Evolutionary conservation across 805 yeast species (phyloP).

Genomic region (Pichia nanzhaoensis): DNA sequence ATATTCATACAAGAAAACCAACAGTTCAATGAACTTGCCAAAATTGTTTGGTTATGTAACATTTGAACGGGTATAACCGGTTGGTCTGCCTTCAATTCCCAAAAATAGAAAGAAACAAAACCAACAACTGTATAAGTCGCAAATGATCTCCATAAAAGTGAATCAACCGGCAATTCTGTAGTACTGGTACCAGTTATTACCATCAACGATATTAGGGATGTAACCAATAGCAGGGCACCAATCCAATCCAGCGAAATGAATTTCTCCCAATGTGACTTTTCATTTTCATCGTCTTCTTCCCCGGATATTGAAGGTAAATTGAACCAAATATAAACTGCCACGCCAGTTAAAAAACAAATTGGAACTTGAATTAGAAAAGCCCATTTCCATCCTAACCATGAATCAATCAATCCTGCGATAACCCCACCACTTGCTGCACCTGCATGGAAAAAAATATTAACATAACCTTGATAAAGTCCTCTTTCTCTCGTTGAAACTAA

Average conservation of each 20-base stretch:
- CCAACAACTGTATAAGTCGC: constrained; percentile 11
- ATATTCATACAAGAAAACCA: constrained; percentile 67
- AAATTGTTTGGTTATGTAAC: constrained; percentile 50
- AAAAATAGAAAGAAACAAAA: constrained; percentile 15
- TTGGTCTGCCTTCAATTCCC: constrained; percentile 30
- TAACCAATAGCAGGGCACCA: constrained; percentile 55
- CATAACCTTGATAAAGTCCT: constrained; percentile 78
- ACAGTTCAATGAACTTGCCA: constrained; percentile 59
- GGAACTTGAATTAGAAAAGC: constrained; percentile 51
- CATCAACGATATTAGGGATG: constrained; percentile 51
- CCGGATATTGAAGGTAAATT: constrained; percentile 29
- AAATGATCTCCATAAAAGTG: constrained; percentile 34
- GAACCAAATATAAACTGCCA: constrained; percentile 33
- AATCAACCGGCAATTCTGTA: constrained; percentile 40
- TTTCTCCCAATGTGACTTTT: constrained; percentile 29
- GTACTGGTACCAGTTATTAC: constrained; percentile 64
- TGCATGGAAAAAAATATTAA: constrained; percentile 65
- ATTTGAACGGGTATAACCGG: constrained; percentile 65
- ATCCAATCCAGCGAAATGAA: constrained; percentile 38
- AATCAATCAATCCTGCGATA: constrained; percentile 51
- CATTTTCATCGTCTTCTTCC: constrained; percentile 9
- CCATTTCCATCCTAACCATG: constrained; percentile 58
- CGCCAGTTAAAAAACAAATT: constrained; percentile 37
- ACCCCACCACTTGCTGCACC: constrained; percentile 74
- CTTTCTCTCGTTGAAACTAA: constrained; percentile 69